Conservation (phyloP, 2,329 filamentous ascomycete genomes). For the Cladobotryum protrusum region DNA sequence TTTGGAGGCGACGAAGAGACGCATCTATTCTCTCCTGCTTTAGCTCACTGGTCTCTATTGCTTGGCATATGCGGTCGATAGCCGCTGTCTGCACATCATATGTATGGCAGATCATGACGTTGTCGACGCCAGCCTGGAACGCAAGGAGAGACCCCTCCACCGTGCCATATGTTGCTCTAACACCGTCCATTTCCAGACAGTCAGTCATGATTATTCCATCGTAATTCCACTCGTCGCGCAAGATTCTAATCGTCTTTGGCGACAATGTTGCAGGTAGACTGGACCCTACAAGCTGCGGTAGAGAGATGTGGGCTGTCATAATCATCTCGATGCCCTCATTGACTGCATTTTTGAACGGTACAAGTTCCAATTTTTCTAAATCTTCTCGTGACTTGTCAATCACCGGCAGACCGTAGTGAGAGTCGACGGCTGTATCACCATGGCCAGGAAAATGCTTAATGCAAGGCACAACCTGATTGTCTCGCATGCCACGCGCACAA, state of each 20-base stretch:
- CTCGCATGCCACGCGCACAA: slow-evolving; percentile 17
- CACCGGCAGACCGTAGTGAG: slow-evolving; percentile 21
- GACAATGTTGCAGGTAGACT: slow-evolving; percentile 19
- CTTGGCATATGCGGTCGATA: slow-evolving; percentile 19
- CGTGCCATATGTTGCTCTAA: slow-evolving; percentile 20
- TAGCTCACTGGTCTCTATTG: slow-evolving; percentile 14
- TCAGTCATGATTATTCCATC: slow-evolving; percentile 21
- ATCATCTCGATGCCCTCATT: slow-evolving; percentile 21
- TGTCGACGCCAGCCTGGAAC: slow-evolving; percentile 21
- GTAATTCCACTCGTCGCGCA: slow-evolving; percentile 18
- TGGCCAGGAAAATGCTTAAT: slow-evolving; percentile 24
- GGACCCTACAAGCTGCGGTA: slow-evolving; percentile 17
- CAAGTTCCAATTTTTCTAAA: slow-evolving; percentile 18
- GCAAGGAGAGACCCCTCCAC: slow-evolving; percentile 20
- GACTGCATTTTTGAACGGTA: slow-evolving; percentile 17
- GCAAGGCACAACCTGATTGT: slow-evolving; percentile 17
- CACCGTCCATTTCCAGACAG: slow-evolving; percentile 22
- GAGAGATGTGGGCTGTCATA: slow-evolving; percentile 23
- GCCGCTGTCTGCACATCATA: slow-evolving; percentile 19
- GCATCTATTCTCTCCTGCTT: slow-evolving; percentile 13
- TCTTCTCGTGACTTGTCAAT: slow-evolving; percentile 18
- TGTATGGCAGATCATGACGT: slow-evolving; percentile 24
- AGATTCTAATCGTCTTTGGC: slow-evolving; percentile 17
- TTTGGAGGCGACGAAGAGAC: slow-evolving; percentile 15
- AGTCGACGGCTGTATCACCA: slow-evolving; percentile 22